Evolutionary conservation across 805 yeast genomes (phyloP).

Genomic region (Ogataea philodendri): DNA sequence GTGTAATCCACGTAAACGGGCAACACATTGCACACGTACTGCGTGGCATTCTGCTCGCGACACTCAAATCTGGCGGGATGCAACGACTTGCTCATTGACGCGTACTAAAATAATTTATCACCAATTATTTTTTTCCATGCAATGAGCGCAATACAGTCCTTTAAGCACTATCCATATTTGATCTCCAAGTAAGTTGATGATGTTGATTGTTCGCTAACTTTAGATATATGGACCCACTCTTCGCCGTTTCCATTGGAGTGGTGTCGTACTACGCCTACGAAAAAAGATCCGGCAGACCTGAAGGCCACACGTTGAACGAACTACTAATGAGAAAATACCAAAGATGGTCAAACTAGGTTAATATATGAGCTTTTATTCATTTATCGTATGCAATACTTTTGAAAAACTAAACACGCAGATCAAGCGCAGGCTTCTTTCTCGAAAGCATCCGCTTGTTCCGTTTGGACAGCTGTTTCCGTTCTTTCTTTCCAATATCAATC

Average conservation of each 20-base stretch:
- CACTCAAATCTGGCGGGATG: slow-evolving; percentile 7
- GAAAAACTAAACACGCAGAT: slow-evolving; percentile 26
- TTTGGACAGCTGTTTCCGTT: slow-evolving; percentile 32
- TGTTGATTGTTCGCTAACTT: slow-evolving; percentile 1
- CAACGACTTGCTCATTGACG: slow-evolving; percentile 10
- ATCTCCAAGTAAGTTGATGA: slow-evolving; percentile 13
- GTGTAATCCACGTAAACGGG: slow-evolving; percentile 20
- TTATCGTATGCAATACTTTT: slow-evolving; percentile 6
- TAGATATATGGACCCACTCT: slow-evolving; percentile 60
- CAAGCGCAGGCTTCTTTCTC: slow-evolving; percentile 32
- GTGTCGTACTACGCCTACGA: slow-evolving; percentile 66
- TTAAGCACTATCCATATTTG: slow-evolving; percentile 16
- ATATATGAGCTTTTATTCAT: slow-evolving; percentile 4
- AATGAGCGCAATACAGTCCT: slow-evolving; percentile 11
- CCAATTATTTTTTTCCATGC: neutral
- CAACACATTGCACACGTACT: slow-evolving; percentile 21
- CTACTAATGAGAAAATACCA: slow-evolving; percentile 39
- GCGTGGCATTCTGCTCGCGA: neutral
- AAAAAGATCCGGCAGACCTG: slow-evolving; percentile 50
- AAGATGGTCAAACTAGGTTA: slow-evolving; percentile 9
- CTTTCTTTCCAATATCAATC: slow-evolving; percentile 53
- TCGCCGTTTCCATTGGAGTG: slow-evolving; percentile 62
- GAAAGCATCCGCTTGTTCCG: slow-evolving; percentile 28
- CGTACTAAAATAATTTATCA: slow-evolving; percentile 1
- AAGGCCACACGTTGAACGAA: slow-evolving; percentile 60